Percentiles rank a stretch among this genome's conserved stretches.
Conservation (phyloP, 495 filamentous ascomycete species). For the Penicillium flavigenum region DNA sequence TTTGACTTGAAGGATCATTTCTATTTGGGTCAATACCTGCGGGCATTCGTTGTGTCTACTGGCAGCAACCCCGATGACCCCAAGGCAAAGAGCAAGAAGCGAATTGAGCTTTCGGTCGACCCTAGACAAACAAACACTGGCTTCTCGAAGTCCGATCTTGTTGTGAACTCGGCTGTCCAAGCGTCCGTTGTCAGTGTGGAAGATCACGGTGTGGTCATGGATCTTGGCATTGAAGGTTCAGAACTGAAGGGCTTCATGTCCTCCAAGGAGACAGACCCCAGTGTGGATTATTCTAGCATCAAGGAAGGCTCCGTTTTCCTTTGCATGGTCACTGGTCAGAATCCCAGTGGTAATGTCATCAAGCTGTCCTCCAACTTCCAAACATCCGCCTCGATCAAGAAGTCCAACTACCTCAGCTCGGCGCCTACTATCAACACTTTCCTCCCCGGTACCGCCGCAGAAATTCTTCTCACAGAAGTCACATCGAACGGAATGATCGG, state of each 20-base stretch:
- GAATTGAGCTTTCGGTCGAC: constrained; percentile 79
- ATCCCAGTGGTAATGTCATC: constrained; percentile 73
- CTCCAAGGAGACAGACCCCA: constrained; percentile 72
- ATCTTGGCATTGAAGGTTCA: constrained; percentile 70
- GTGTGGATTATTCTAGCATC: constrained; percentile 56
- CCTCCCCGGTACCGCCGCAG: constrained; percentile 83
- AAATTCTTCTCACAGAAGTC: constrained; percentile 78
- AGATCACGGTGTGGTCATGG: constrained; percentile 94
- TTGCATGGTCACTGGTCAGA: constrained; percentile 75
- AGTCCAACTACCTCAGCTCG: constrained; percentile 62
- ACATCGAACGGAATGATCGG: constrained; percentile 61
- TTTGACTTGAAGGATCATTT: constrained; percentile 73
- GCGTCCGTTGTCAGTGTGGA: constrained; percentile 87
- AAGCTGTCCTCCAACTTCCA: constrained; percentile 79
- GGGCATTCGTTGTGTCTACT: constrained; percentile 79
- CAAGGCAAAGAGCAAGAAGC: constrained; percentile 65
- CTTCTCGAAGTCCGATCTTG: constrained; percentile 65
- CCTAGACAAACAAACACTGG: constrained; percentile 74
- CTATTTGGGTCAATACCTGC: constrained; percentile 81
- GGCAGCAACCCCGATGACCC: constrained; percentile 53
- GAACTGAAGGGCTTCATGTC: constrained; percentile 79
- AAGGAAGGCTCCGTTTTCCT: constrained; percentile 81
- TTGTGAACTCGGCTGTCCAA: constrained; percentile 73
- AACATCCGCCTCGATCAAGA: constrained; percentile 66
- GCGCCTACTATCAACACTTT: constrained; percentile 88